Conservation (phyloP, 164 flowering plant genomes). For the Vitis rotundifolia region DNA sequence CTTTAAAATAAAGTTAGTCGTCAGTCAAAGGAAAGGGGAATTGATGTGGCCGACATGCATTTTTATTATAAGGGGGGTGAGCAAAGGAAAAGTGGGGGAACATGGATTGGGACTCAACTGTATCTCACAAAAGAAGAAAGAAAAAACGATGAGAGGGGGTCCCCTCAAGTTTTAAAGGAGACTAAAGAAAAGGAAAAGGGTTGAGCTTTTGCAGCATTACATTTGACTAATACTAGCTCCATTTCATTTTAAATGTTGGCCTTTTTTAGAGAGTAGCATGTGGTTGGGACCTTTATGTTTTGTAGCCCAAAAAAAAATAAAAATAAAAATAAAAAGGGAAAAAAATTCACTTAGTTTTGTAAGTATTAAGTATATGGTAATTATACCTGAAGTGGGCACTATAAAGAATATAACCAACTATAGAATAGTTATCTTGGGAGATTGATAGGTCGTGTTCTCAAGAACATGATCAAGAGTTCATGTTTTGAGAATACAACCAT, state of each 20-base stretch:
- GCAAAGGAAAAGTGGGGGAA: conserved; percentile 10
- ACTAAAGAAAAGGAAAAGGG: conserved; percentile 11
- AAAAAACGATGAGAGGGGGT: conserved; percentile 2
- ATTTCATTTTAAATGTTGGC: conserved; percentile 8
- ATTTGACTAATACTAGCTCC: conserved; percentile 17
- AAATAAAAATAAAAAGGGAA: neutral
- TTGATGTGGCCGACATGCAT: conserved; percentile 22
- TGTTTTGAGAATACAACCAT: too few species aligned
- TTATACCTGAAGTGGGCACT: too few species aligned
- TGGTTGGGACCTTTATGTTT: conserved; percentile 2
- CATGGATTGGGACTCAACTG: conserved; percentile 19
- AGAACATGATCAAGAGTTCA: too few species aligned
- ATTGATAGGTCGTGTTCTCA: too few species aligned
- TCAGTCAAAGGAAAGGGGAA: conserved; percentile 11
- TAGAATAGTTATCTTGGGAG: too few species aligned
- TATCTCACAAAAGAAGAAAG: neutral
- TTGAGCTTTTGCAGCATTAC: conserved; percentile 19
- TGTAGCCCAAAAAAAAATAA: neutral
- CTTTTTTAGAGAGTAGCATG: conserved; percentile 20
- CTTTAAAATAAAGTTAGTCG: neutral
- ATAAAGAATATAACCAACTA: too few species aligned
- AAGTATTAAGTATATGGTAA: too few species aligned
- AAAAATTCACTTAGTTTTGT: too few species aligned
- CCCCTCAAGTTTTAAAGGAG: conserved; percentile 1
- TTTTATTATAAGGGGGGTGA: neutral